Evolutionary conservation across 1,139 yeast species (phyloP), one percentile per base, ranked within the genome.

Genomic region (Debaryomyces coudertii): DNA sequence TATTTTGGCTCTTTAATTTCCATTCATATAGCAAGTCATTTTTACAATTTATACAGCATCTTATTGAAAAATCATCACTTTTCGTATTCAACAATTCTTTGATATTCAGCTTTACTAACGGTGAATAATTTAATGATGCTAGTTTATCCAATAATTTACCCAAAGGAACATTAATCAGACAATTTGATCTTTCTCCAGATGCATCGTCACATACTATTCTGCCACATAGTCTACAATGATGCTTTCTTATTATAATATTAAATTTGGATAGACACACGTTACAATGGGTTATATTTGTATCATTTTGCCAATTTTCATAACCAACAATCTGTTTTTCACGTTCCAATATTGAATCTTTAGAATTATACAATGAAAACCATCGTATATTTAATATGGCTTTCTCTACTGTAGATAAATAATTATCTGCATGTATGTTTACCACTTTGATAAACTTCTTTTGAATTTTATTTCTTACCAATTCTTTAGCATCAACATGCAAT

Each of bases 171-270:
- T 83, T 80, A 56, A 84, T 80, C 0, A 97, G 89, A 62, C 98
- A 92, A 7, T 57, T 53, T 44, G 61, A 55, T 12, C 75, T 53
- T 37, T 61, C 62, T 1, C 67, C 66, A 31, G 53, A 57, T 0
- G 77, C 59, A 56, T 85, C 86, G 33, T 87, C 95, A 67, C 98
- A 92, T 0, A 90, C 90, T 1, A 87, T 79, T 27, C 66, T 61
- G 0, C 98, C 98, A 68, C 98, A 93, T 28, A 89, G 63, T 28
- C 96, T 71, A 61, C 97, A 90, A 61, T 90, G 97, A 60, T 93
- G 98, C 55, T 88, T 90, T 47, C 97, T 72, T 16, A 81, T 61
- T 5, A 85, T 62, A 40, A 87, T 67, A 24, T 75, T 75, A 62
- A 90, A 93, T 30, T 61, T 58, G 9, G 74, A 69, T 18, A 70